Conservation (phyloP, 2,329 filamentous ascomycete genomes). For the Colletotrichum agaves region DNA sequence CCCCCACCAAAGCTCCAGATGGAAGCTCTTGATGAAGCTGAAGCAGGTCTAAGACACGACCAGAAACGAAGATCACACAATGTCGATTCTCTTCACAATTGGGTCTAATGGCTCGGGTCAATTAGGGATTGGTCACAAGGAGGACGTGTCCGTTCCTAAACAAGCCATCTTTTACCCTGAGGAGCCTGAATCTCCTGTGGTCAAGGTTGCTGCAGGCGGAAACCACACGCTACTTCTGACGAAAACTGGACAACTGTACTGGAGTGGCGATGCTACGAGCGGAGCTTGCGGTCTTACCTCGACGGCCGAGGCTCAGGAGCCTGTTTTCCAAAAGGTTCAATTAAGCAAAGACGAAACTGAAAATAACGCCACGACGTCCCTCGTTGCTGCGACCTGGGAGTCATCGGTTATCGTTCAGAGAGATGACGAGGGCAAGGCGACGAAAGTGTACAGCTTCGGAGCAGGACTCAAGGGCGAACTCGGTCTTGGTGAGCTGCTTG, state of each 20-base stretch:
- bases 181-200: slow-evolving; percentile 47
- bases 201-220: slow-evolving; percentile 72
- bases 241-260: slow-evolving; percentile 68
- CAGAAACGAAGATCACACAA: slow-evolving; percentile 39
- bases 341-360: slow-evolving; percentile 45
- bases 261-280: slow-evolving; percentile 68
- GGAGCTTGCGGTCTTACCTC: slow-evolving; percentile 64
- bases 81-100: slow-evolving; percentile 72
- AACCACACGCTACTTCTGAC: slow-evolving; percentile 86
- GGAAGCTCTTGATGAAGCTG: background rate
- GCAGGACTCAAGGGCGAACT: slow-evolving; percentile 77
- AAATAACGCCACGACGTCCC: slow-evolving; percentile 45
- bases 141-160: slow-evolving; percentile 76
- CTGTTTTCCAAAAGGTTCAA: slow-evolving; percentile 53
- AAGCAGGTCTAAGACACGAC: background rate
- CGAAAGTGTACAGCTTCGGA: slow-evolving; percentile 71
- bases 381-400: slow-evolving; percentile 82
- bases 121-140: slow-evolving; percentile 75
- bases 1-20: background rate
- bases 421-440: slow-evolving; percentile 55
- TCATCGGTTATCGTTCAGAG: slow-evolving; percentile 71
- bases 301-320: slow-evolving; percentile 42
- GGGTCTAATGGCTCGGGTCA: slow-evolving; percentile 84
- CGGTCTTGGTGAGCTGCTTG: slow-evolving; percentile 67
- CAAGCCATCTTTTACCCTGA: slow-evolving; percentile 65